Base-by-base conservation (phyloP, 805 yeast genomes). In the Tetrapisispora nanseiensis region DNA sequence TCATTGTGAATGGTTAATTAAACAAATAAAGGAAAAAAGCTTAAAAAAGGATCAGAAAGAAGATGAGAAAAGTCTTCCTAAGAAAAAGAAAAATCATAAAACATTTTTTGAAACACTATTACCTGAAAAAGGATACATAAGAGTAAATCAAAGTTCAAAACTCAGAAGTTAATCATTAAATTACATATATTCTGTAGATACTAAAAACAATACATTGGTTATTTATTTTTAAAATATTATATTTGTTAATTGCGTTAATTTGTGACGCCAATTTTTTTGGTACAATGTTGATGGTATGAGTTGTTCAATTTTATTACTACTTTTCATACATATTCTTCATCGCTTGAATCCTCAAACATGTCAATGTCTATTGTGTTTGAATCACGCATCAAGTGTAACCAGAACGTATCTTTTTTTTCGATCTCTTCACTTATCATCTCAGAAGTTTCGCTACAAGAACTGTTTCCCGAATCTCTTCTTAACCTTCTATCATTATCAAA, bases 281-380 rank as follows among this genome's bases (percentile, higher is more conserved):
- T n/a, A n/a, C n/a, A n/a, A n/a, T n/a, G n/a, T n/a, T n/a, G n/a
- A n/a, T n/a, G n/a, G n/a, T n/a, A n/a, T n/a, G n/a, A n/a, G n/a
- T n/a, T 15, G 23, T 22, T n/a, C n/a, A 33, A 21, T 2, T 16
- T 15, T 8, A n/a, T 21, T 21, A 5, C 15, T 11, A n/a, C 8
- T 5, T 7, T 18, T 35, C 20, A 37, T 18, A 28, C 13, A 37
- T 40, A 22, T 29, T 53, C 60, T 37, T 59, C 64, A 34, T 59
- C 64, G 27, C 58, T 55, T 3, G 62, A 56, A 22, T 54, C 56
- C 6, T 59, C 64, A 36, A 59, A 59, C 47, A 57, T 53, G 31
- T 51, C 51, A 23, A 52, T 60, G 20, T 52, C 52, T 19, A 55
- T 47, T 23, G 32, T 16, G 15, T 33, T 11, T 40, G 23, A 4